Evolutionary conservation across 371 early-diverging fungal species (phyloP), one percentile per base, ranked within the genome.

Genomic region (Haplosporangium sp.): DNA sequence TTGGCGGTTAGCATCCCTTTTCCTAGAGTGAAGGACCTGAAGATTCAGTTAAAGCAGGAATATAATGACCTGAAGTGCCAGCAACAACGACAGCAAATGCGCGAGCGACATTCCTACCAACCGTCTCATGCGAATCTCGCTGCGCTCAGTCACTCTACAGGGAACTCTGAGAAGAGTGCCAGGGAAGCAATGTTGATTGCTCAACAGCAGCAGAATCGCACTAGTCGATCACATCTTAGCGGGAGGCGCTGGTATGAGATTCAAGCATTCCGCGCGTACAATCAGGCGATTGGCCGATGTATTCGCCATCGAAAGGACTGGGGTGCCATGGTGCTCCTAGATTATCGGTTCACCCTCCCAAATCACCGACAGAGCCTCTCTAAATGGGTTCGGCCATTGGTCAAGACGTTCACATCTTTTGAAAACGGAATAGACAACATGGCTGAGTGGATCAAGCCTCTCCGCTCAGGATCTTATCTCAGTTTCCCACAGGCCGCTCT

Each of bases 271-370:
- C 84, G 96, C 42, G 96, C 99, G 6, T 92, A 95, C 47, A 99
- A 98, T 73, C 99, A 99, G 81, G 99, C 98, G 0, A 73, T 98
- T 13, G 99, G 99, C 13, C 83, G 99, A 55, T 95, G 93, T 59
- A 91, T 99, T 42, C 87, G 99, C n/a, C 99, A 99, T 72, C 86
- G 88, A 61, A 87, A 91, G 55, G 98, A 82, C 55, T 85, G 83
- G 85, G 91, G 91, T 0, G 92, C 90, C 6, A 91, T 93, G 54
- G 85, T 92, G 13, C 70, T 93, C 43, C 73, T 92, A 1, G 93
- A 92, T 59, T 71, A 85, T 20, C 80, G 93, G 11, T 87, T 91
- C 55, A 41, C 69, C 0, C 56, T 74, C n/a, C 51, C 59, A 12
- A 59, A 81, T 13, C 83, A 84, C 16, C 59, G 81, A 2, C 55